Base-by-base conservation (phyloP, 108 stramenopile species). In the Skeletonema tropicum region DNA sequence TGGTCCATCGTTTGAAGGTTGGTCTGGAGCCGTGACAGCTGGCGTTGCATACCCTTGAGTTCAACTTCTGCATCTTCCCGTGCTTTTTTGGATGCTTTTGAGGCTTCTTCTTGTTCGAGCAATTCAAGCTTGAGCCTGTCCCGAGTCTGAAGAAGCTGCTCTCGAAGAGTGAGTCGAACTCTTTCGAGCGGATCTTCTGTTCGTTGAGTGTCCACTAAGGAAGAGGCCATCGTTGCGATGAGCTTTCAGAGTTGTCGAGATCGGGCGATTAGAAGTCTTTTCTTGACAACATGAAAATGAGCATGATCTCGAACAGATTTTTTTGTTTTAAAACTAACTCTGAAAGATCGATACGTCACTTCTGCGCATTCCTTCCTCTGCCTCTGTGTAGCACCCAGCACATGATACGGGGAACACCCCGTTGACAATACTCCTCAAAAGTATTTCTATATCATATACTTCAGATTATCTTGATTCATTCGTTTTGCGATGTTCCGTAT, bases 1-100 rank as follows among this genome's bases (percentile, higher is more conserved):
- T 76, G 58, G 33, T 91, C 89, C 7, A 85, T 76, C 5, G 69
- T 42, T 42, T 92, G 89, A 13, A 96, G 75, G 25, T 60, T 61
- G 12, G 88, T 61, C 67, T 96, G 93, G 9, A 92, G 83, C 33
- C 72, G 62, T 12, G 92, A 89, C 2, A 96, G 84, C 79, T 94
- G 94, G 60, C 94, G 92, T 67, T 96, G 94, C 73, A 94, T 69
- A 5, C 87, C 87, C 60, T 96, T 90, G 7, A 96, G 74, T 63
- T 90, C 82, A 25, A 94, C 90, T 33, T 92, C 94, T 9, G 85
- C 76, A 55, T 79, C 80, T 63, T 95, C 92, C 8, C 94, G 75
- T 8, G 39, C 61, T 64, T 66, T 11, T 35, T 81, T 82, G 15
- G 60, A 32, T 14, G 57, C 39, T 41, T 62, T 52, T 3, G 77